Evolutionary conservation across 345 rosid species (phyloP).

Genomic region (Noccaea caerulescens): DNA sequence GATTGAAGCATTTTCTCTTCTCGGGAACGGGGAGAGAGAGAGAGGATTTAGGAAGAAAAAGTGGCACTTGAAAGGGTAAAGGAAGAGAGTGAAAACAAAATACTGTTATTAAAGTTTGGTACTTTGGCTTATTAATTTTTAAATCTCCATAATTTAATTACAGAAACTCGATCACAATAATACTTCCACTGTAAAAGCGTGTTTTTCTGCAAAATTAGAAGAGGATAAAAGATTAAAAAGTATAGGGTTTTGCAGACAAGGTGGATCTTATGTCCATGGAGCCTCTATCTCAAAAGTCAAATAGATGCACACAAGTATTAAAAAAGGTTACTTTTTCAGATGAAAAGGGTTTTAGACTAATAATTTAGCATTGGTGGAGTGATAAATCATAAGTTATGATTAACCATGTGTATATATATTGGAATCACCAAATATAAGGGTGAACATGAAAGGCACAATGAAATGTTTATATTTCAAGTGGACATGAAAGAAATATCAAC

Average conservation of each 20-base stretch:
- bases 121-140: constrained; percentile 1
- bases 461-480: neutral
- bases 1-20: constrained; percentile 32
- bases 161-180: neutral
- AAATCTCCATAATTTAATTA: neutral
- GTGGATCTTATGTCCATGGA: constrained; percentile 13
- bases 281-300: constrained; percentile 7
- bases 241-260: constrained; percentile 15
- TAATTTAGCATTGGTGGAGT: constrained; percentile 37
- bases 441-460: constrained; percentile 34
- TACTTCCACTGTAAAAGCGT: neutral
- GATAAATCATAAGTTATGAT: constrained; percentile 33
- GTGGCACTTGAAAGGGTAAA: constrained; percentile 46
- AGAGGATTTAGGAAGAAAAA: constrained; percentile 45
- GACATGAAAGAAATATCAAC: constrained; percentile 21
- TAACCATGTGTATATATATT: constrained; percentile 6
- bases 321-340: constrained; percentile 28
- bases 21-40: constrained; percentile 38
- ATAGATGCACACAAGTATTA: constrained; percentile 2
- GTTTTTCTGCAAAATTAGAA: neutral
- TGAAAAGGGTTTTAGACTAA: constrained; percentile 35
- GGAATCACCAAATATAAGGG: constrained; percentile 2
- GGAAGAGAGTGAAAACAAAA: constrained; percentile 10
- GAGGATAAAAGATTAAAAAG: neutral
- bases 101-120: constrained; percentile 39